A percentile compares a stretch with the other conserved stretches of the same genome.
These are phyloP conservation scores for Phyllosticta ampelicida DNA, from an alignment of 2,329 filamentous ascomycete species.

Conservation along the genomic window DNA sequence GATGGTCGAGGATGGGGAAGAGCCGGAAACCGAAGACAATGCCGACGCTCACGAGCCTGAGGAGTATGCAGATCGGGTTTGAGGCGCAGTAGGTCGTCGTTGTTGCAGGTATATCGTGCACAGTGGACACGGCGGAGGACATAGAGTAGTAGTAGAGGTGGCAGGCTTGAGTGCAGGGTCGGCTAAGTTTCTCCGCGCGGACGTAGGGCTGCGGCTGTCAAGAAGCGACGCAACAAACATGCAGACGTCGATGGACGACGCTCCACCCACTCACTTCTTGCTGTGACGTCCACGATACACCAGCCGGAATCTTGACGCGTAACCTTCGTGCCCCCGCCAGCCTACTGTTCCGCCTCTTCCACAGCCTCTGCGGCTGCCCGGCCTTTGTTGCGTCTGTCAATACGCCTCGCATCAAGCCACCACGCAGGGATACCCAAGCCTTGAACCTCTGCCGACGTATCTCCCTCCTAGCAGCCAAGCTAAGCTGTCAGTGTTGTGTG, in stretches of 20 bases:
- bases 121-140: neutral
- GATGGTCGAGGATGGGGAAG: neutral
- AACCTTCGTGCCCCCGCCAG: neutral
- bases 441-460: conserved; percentile 3
- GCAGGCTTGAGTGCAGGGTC: neutral
- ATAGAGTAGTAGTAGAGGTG: neutral
- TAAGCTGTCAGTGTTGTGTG: conserved; percentile 3
- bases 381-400: neutral
- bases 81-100: neutral
- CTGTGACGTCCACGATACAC: neutral
- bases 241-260: neutral
- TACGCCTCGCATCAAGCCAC: conserved; percentile 2
- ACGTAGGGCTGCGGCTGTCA: neutral
- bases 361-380: neutral
- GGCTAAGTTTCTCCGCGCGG: neutral
- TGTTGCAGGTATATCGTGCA: neutral
- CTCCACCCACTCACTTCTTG: neutral
- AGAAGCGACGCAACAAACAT: neutral
- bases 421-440: conserved; percentile 6
- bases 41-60: neutral
- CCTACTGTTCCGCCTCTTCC: neutral
- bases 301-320: neutral
- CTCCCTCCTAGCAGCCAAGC: neutral
- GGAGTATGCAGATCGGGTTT: neutral
- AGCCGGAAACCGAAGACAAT: neutral